phyloP scores from a whole-genome alignment of 2,329 filamentous ascomycete species.

The Penicillium janthinellum region DNA sequence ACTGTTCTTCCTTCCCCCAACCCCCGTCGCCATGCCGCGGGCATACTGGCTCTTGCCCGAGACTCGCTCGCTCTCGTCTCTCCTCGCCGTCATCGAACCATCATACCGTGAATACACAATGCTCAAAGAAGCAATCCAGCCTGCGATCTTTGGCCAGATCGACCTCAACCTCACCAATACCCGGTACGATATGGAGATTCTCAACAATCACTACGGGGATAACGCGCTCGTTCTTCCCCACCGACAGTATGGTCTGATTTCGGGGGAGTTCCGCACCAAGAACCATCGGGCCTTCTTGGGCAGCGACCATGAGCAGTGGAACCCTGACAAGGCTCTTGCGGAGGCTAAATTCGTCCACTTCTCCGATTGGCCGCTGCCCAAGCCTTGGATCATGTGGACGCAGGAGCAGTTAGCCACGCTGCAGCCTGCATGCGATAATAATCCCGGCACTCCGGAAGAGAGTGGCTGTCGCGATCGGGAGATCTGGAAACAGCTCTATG shows the following conservation, averaged over 20 bases:
- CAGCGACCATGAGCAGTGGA: slow-evolving; percentile 56
- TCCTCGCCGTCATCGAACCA: slow-evolving; percentile 65
- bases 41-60: slow-evolving; percentile 69
- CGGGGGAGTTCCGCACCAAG: slow-evolving; percentile 62
- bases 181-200: slow-evolving; percentile 66
- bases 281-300: slow-evolving; percentile 58
- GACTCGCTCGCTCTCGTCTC: slow-evolving; percentile 58
- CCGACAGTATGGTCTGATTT: slow-evolving; percentile 62
- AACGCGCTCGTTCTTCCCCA: slow-evolving; percentile 65
- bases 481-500: slow-evolving; percentile 41
- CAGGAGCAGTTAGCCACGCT: slow-evolving; percentile 34
- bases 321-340: slow-evolving; percentile 56
- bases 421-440: slow-evolving; percentile 37
- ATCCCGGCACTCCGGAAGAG: slow-evolving; percentile 39
- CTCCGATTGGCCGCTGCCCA: slow-evolving; percentile 70
- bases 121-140: slow-evolving; percentile 31
- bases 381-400: slow-evolving; percentile 59
- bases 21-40: slow-evolving; percentile 66
- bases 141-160: slow-evolving; percentile 33
- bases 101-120: slow-evolving; percentile 50
- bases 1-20: slow-evolving; percentile 66
- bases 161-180: slow-evolving; percentile 22
- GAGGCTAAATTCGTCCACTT: slow-evolving; percentile 71
- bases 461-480: slow-evolving; percentile 42
- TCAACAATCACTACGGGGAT: slow-evolving; percentile 63